Percentiles rank a stretch among this genome's conserved stretches.
Conservation (phyloP, 2,329 filamentous ascomycete genomes). For the Saccharata proteae region DNA sequence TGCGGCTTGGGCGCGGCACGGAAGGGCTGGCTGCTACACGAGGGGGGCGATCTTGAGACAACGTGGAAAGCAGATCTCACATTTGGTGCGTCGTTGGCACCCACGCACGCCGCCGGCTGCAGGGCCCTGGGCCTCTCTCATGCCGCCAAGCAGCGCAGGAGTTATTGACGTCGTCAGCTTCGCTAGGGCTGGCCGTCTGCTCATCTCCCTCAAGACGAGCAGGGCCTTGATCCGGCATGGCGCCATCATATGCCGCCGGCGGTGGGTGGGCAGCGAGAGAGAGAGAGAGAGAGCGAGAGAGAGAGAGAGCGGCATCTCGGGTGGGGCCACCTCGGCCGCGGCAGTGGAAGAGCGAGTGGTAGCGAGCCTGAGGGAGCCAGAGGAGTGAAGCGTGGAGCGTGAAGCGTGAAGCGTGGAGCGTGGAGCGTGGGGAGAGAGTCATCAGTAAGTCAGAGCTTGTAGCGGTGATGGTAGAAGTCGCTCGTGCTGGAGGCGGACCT, state of each 20-base stretch:
- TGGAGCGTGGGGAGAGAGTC: too few relatives aligned
- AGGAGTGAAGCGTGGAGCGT: too few relatives aligned
- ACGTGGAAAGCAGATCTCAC: slow-evolving; percentile 8
- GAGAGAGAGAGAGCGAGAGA: too few relatives aligned
- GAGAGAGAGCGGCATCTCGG: slow-evolving; percentile 2
- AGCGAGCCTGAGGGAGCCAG: slow-evolving; percentile 1
- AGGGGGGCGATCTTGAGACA: slow-evolving; percentile 8
- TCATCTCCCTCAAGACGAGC: slow-evolving; percentile 8
- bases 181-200: slow-evolving; percentile 6
- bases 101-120: background rate
- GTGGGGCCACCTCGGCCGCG: slow-evolving; percentile 6
- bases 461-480: too few relatives aligned
- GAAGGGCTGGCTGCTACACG: slow-evolving; percentile 4
- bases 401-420: too few relatives aligned
- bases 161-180: slow-evolving; percentile 8
- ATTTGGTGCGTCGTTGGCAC: slow-evolving; percentile 6
- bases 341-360: slow-evolving; percentile 3
- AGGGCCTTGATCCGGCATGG: too few relatives aligned
- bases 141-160: slow-evolving; percentile 2
- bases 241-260: too few relatives aligned
- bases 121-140: slow-evolving; percentile 1
- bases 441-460: too few relatives aligned
- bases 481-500: too few relatives aligned
- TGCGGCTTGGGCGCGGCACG: slow-evolving; percentile 2
- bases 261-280: too few relatives aligned